Percentiles rank a stretch among this genome's conserved stretches.
Conservation (phyloP, 169 alveolate species). For the Plasmodium ovale region DNA sequence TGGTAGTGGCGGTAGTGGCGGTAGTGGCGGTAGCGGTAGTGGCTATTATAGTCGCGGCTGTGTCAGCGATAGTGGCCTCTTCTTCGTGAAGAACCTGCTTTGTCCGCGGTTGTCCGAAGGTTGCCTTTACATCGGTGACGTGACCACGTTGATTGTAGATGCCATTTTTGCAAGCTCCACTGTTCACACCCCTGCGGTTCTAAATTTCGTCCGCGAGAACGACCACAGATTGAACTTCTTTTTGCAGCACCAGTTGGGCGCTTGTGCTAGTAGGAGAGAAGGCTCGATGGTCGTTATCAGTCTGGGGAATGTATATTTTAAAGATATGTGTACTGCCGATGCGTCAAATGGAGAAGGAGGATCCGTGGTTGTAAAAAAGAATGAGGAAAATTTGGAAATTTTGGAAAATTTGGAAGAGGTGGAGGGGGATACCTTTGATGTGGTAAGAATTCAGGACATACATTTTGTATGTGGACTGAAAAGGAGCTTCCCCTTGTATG, state of each 20-base stretch:
- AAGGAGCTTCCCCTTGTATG: no score
- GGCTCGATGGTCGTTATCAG: background rate
- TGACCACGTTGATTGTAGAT: background rate
- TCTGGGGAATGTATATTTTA: background rate
- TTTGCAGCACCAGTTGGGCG: background rate
- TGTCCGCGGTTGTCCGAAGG: background rate
- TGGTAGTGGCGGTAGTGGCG: background rate
- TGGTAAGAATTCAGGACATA: no score
- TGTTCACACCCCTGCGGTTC: background rate
- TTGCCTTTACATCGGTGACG: background rate
- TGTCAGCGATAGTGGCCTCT: background rate
- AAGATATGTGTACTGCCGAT: no score
- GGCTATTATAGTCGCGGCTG: background rate
- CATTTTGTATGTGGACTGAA: no score
- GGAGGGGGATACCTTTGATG: background rate
- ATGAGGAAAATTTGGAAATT: background rate
- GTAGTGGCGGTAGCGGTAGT: background rate
- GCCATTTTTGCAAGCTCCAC: background rate
- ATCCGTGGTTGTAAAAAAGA: no score
- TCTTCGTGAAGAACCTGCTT: background rate
- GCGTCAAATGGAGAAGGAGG: background rate
- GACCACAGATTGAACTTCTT: background rate
- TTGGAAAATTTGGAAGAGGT: background rate
- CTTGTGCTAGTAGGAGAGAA: background rate
- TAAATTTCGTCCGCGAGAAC: background rate